A percentile compares a stretch with the other conserved stretches of the same genome.
Conservation (phyloP, 2,329 filamentous ascomycete genomes). For the Ceratocystis huliohia region DNA sequence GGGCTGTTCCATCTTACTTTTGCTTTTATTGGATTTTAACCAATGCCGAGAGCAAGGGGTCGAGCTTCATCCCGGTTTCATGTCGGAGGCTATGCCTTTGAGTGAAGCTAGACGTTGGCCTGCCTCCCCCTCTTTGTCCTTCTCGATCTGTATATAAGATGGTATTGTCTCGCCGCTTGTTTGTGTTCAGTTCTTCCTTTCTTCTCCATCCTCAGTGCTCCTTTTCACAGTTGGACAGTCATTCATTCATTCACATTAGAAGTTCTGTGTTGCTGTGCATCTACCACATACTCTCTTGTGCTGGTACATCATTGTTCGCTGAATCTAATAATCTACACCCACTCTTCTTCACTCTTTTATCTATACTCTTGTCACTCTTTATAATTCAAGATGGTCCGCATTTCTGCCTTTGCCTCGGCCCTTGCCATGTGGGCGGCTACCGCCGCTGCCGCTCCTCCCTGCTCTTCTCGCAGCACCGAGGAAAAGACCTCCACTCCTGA, state of each 20-base stretch:
- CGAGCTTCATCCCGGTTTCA: not conserved
- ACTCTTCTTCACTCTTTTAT: not conserved
- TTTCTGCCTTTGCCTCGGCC: not conserved
- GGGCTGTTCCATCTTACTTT: not conserved
- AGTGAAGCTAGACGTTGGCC: not conserved
- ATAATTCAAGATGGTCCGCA: not conserved
- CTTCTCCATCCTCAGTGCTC: not conserved
- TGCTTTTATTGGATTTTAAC: not conserved
- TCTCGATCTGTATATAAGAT: slow-evolving; percentile 7
- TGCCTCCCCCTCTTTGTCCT: too few relatives aligned
- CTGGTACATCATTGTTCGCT: slow-evolving; percentile 10
- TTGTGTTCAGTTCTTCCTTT: not conserved
- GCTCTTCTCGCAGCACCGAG: not conserved
- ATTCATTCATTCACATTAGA: slow-evolving; percentile 5
- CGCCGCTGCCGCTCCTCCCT: not conserved
- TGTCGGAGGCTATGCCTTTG: not conserved
- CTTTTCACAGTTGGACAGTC: not conserved
- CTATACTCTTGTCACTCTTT: not conserved
- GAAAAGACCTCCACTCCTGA: not conserved
- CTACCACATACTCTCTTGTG: slow-evolving; percentile 3
- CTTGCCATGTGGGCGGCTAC: not conserved
- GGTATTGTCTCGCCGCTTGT: not conserved
- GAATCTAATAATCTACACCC: not conserved
- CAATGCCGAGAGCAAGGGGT: not conserved
- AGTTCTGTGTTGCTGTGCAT: slow-evolving; percentile 2